Evolutionary conservation across 257 asterid genomes (phyloP).

Genomic region (Fraxinus quadrangulata): DNA sequence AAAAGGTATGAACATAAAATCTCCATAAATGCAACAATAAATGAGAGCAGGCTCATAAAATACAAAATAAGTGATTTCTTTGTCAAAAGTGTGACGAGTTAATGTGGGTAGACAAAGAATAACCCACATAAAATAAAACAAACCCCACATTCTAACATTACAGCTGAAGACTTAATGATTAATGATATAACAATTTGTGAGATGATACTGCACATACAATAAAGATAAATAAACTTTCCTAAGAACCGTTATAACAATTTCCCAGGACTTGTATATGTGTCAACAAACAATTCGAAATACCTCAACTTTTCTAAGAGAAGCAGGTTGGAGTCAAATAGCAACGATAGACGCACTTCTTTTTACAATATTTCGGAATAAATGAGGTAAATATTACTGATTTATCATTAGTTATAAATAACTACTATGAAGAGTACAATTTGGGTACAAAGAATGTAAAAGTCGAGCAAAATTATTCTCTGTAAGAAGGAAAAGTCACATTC

Average conservation of each 20-base stretch:
- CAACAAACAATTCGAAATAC: no score
- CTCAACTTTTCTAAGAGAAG: no score
- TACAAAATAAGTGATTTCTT: background rate
- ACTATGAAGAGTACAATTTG: constrained; percentile 2
- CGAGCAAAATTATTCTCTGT: constrained; percentile 12
- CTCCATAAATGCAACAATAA: constrained; percentile 36
- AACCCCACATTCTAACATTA: constrained; percentile 30
- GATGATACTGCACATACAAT: constrained; percentile 13
- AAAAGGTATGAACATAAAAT: constrained; percentile 50
- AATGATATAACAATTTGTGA: constrained; percentile 26
- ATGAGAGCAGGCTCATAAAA: constrained; percentile 24
- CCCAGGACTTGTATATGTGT: background rate
- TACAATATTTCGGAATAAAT: background rate
- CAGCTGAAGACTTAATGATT: constrained; percentile 24
- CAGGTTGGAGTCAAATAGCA: no score
- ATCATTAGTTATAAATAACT: background rate
- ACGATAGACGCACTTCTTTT: no score
- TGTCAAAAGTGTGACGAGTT: constrained; percentile 15
- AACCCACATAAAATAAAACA: background rate
- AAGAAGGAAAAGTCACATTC: background rate
- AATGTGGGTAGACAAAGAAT: constrained; percentile 7
- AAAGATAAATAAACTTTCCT: constrained; percentile 4
- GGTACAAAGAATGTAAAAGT: constrained; percentile 6
- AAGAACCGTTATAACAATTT: constrained; percentile 8
- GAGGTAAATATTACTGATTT: background rate